Percentiles rank a stretch among this genome's conserved stretches.
phyloP scores from a whole-genome alignment of 495 filamentous ascomycete genomes.

The Symbiotaphrina buchneri region DNA sequence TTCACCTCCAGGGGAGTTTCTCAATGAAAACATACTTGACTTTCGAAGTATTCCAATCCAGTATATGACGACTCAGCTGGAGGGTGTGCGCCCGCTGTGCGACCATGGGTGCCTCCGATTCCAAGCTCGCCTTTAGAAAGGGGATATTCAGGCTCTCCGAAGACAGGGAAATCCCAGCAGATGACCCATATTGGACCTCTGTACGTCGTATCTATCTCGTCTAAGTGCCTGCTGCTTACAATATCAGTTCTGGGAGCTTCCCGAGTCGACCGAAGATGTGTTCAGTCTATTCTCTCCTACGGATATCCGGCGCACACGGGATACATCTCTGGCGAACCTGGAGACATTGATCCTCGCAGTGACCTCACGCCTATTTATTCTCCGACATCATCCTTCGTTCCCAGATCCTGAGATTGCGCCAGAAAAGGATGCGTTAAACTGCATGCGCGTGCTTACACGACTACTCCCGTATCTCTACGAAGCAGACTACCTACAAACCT shows the following conservation, averaged over 20 bases:
- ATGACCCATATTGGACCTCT: constrained; percentile 85
- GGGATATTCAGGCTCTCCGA: constrained; percentile 95
- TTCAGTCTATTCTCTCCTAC: constrained; percentile 89
- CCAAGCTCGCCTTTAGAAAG: constrained; percentile 97
- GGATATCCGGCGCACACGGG: constrained; percentile 80
- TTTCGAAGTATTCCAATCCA: no score
- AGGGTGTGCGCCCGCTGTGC: no score
- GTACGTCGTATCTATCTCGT: constrained; percentile 24
- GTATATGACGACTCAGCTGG: no score
- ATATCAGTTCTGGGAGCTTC: constrained; percentile 84
- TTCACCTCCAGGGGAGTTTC: no score
- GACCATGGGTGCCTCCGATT: constrained; percentile 91
- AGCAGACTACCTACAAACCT: constrained; percentile 59
- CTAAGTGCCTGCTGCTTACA: neutral
- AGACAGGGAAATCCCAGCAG: constrained; percentile 63
- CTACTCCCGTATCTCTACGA: constrained; percentile 87
- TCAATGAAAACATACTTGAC: no score
- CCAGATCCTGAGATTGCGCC: constrained; percentile 78
- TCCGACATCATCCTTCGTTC: constrained; percentile 78
- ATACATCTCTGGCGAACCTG: constrained; percentile 68
- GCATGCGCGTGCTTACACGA: constrained; percentile 77
- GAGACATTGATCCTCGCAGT: constrained; percentile 75
- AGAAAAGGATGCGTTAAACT: constrained; percentile 78
- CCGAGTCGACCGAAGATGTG: constrained; percentile 86
- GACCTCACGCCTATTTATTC: constrained; percentile 52